Evolutionary conservation across 2,329 filamentous ascomycete genomes (phyloP), one percentile per base, ranked within the genome.

Genomic region (Alternaria dauci): DNA sequence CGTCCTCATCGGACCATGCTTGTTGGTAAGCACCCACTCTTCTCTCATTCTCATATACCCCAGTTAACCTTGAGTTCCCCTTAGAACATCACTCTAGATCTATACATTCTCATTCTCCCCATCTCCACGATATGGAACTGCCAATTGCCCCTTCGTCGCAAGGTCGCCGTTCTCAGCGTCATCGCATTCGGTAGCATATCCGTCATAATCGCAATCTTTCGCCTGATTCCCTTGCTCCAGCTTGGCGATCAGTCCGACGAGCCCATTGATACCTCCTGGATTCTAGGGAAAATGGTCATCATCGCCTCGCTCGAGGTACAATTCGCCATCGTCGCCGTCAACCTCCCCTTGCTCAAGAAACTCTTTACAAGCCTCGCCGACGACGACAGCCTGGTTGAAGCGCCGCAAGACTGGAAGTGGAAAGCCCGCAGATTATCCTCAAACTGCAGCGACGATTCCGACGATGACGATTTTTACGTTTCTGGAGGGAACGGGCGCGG

Each of bases 241-340:
- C 65, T 78, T 18, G 65, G 30, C 4, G 32, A 34, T n/a, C 46
- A 36, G 16, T 50, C 46, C 16, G 46, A 68, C 55, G 61, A 47
- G 3, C 64, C 66, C 5, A 52, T 69, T 5, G 74, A 77, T 46
- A 62, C 69, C 12, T 72, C 71, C 23, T 77, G 63, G 39, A 61
- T 69, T 2, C 63, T 78, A 8, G 76, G 76, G 5, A 74, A 73
- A 46, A 73, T 77, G 61, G 63, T 74, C 57, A 74, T 78, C 23
- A 66, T 77, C 18, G 71, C 76, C 2, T 68, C 68, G 16, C 52
- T 76, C 26, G 75, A 78, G 50, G 69, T 78, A 39, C 66, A 76
- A 50, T 60, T 74, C 16, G 77, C 73, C 20, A 70, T 78, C 36
- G 55, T 77, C 30, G 71, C 76, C 5, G 70, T 74, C 53, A 78